Conservation (phyloP, 2,329 filamentous ascomycete species). For the Aschersonia sp. region DNA sequence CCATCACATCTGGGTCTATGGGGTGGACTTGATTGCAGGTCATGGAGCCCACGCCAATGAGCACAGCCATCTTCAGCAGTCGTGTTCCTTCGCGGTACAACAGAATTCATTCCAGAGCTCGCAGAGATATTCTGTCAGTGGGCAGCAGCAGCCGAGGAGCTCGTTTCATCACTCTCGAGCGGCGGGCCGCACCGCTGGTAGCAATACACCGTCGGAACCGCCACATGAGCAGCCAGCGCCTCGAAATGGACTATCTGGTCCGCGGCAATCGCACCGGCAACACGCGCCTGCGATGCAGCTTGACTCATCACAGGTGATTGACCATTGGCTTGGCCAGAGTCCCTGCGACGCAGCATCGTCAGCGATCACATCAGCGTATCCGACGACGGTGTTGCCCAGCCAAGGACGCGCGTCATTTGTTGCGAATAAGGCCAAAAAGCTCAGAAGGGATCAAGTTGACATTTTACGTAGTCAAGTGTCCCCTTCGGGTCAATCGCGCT, state of each 20-base stretch:
- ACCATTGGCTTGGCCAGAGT: slow-evolving; percentile 34
- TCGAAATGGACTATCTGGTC: slow-evolving; percentile 19
- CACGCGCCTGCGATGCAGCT: slow-evolving; percentile 33
- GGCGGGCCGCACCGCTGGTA: slow-evolving; percentile 18
- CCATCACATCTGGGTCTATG: slow-evolving; percentile 61
- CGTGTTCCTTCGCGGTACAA: slow-evolving; percentile 37
- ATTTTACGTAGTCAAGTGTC: slow-evolving; percentile 34
- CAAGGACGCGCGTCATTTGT: slow-evolving; percentile 16
- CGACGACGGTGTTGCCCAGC: slow-evolving; percentile 28
- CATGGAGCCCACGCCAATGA: slow-evolving; percentile 51
- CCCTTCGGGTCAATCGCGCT: slow-evolving; percentile 38
- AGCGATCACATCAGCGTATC: slow-evolving; percentile 37
- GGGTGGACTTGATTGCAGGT: slow-evolving; percentile 55
- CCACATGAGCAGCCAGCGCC: slow-evolving; percentile 19
- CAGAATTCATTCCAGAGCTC: slow-evolving; percentile 9
- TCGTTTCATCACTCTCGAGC: slow-evolving; percentile 32
- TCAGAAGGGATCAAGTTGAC: slow-evolving; percentile 44
- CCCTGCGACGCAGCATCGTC: slow-evolving; percentile 36
- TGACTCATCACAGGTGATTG: slow-evolving; percentile 38
- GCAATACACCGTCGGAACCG: slow-evolving; percentile 28
- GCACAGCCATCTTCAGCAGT: slow-evolving; percentile 48
- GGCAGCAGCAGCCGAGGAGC: slow-evolving; percentile 18
- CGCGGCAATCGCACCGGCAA: slow-evolving; percentile 24
- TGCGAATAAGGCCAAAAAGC: slow-evolving; percentile 30
- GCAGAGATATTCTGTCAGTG: slow-evolving; percentile 5